Evolutionary conservation across 495 filamentous ascomycete species (phyloP), one percentile per base, ranked within the genome.

Genomic region (Tuber umbilicatum): DNA sequence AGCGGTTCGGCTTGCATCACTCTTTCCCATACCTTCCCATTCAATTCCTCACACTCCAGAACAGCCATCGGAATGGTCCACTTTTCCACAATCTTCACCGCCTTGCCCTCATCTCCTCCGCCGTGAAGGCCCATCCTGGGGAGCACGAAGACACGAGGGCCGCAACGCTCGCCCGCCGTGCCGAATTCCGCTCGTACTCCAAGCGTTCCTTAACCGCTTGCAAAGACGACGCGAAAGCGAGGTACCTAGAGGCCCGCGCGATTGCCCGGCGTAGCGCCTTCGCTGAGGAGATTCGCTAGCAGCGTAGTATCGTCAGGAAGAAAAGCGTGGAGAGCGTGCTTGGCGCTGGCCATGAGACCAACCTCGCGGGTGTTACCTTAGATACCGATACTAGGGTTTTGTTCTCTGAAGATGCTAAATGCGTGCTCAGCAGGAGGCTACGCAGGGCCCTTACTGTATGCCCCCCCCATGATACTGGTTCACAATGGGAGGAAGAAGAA

Each of bases 391-490:
- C 86, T 0, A 77, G 79, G 17, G 81, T 86, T 37, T 83, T 90
- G 14, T 90, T 89, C 78, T 80, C 84, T 40, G 87, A 87, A 40
- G 84, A 85, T 71, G 85, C 85, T 9, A 86, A 86, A 23, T 89
- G 87, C 76, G 86, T 89, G 47, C 84, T 89, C 87, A 84, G 73
- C 86, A 86, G 2, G 85, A 86, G 76, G 87, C 87, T 40, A 88
- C 87, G 67, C 85, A 88, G 81, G 88, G 88, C 23, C 87, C 87
- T 68, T 88, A 88, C 82, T 89, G n/a, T n/a, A n/a, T n/a, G n/a
- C n/a, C n/a, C n/a, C n/a, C n/a, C n/a, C n/a, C n/a, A n/a, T n/a
- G n/a, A n/a, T n/a, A n/a, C n/a, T n/a, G n/a, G n/a, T n/a, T n/a
- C n/a, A n/a, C n/a, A n/a, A n/a, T n/a, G n/a, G n/a, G n/a, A n/a